Evolutionary conservation across 2,329 filamentous ascomycete species (phyloP), one percentile per base, ranked within the genome.

Genomic region (Sphaerulina vaccinii): DNA sequence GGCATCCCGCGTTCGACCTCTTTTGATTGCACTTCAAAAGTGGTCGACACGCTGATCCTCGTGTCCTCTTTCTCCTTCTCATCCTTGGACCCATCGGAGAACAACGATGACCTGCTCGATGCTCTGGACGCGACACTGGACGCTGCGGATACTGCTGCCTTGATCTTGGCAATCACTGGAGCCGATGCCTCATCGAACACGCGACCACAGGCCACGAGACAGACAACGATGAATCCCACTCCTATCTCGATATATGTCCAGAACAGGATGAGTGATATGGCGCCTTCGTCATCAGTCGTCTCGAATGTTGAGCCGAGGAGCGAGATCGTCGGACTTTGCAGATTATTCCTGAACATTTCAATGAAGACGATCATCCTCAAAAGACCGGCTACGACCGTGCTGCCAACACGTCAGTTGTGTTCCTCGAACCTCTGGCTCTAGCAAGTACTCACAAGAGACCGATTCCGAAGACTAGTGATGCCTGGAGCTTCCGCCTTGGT

Each of bases 221-320:
- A 56, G 6, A 49, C 54, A 1, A 56, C 54, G 15, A 56, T 35
- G 42, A 56, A 56, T 6, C 54, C 54, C 5, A 56, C 50, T 6
- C 50, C 54, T 15, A 56, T 53, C 33, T 56, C 54, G 22, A 53
- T 36, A 15, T 53, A 53, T 1, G 49, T 56, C 54, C 54, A 56
- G 42, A 56, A 51, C 1, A 56, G 41, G 13, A 48, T 36, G 3
- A 51, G 23, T 3, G 53, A 45, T 22, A 51, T 51, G 9, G 42
- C 44, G 18, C 46, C 53, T 45, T 46, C 52, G 32, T 53, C 50
- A 33, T 46, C 46, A 10, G 40, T 39, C 9, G 44, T 50, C 5
- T 50, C 41, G 16, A 53, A 40, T 5, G 13, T 48, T 9, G 38
- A 39, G 22, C 51, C 51, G 19, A 53, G 45, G 8, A 53, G 44